phyloP scores from a whole-genome alignment of 495 filamentous ascomycete species.

The Lasiosphaeris hirsuta region DNA sequence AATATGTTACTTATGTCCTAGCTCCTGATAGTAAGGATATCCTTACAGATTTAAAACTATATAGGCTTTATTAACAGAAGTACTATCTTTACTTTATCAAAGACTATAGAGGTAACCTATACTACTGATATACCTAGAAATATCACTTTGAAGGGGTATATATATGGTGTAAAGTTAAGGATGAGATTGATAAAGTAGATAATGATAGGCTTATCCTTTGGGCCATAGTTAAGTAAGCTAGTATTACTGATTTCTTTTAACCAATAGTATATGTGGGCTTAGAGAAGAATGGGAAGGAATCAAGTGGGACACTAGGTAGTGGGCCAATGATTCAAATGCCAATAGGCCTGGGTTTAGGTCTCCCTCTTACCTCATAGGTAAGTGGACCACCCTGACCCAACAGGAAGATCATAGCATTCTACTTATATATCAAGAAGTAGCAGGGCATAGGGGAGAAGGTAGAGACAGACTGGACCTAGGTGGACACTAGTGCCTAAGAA shows the following conservation, averaged over 20 bases:
- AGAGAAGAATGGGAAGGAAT: constrained; percentile 14
- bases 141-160: constrained; percentile 13
- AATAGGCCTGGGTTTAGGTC: constrained; percentile 14
- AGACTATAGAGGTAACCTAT: constrained; percentile 12
- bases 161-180: constrained; percentile 10
- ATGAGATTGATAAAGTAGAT: constrained; percentile 12
- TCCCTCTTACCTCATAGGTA: constrained; percentile 8
- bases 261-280: constrained; percentile 10
- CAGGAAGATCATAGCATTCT: constrained; percentile 15
- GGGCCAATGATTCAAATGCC: constrained; percentile 12
- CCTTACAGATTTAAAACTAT: constrained; percentile 11
- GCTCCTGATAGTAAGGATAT: constrained; percentile 5
- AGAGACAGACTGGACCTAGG: constrained; percentile 11
- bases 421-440: constrained; percentile 13
- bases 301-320: constrained; percentile 9
- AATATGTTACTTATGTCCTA: constrained; percentile 2
- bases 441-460: constrained; percentile 9
- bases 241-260: constrained; percentile 15
- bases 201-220: constrained; percentile 9
- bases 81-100: constrained; percentile 12
- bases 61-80: constrained; percentile 13
- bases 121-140: constrained; percentile 11
- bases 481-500: constrained; percentile 13
- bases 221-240: constrained; percentile 8
- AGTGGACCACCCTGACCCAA: constrained; percentile 11